Evolutionary conservation across 768 basidiomycete species (phyloP), one percentile per base, ranked within the genome.

Genomic region (Lentinula raphanica): DNA sequence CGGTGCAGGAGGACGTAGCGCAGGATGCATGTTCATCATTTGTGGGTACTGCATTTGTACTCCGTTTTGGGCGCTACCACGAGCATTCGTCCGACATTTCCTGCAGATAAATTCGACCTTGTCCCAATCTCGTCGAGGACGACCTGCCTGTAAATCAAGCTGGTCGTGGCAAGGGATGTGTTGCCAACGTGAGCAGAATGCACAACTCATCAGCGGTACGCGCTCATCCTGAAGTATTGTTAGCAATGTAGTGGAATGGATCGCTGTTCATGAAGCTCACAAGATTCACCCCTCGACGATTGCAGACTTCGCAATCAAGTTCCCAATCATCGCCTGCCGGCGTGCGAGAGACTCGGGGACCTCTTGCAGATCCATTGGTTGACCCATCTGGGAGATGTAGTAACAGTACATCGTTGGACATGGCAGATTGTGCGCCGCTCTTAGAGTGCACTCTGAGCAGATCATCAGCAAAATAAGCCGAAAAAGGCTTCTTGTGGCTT

Each of bases 221-320:
- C 86, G 88, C 60, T 92, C 92, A 60, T 94, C 90, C 93, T 94
- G 60, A n/a, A n/a, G n/a, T n/a, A n/a, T n/a, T n/a, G n/a, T n/a
- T n/a, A n/a, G n/a, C n/a, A n/a, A n/a, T n/a, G n/a, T n/a, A n/a
- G n/a, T n/a, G n/a, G n/a, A n/a, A n/a, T n/a, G n/a, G n/a, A n/a
- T n/a, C n/a, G n/a, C n/a, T n/a, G n/a, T n/a, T n/a, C n/a, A n/a
- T n/a, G n/a, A n/a, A 21, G 74, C 84, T 60, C 62, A 92, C 93
- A 63, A 87, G 68, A 64, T 94, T 94, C 57, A 84, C 71, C 8
- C 92, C 92, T 25, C 75, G 77, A 60, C 81, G 81, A 55, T 78
- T 78, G 68, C 94, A 97, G 36, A 96, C 79, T 67, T 96, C 94
- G 67, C 94, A 97, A 65, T 91, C 87, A 23, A 97, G 72, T 58